Evolutionary conservation across 2,329 filamentous ascomycete species (phyloP).

Genomic region (Fusarium aywerte): DNA sequence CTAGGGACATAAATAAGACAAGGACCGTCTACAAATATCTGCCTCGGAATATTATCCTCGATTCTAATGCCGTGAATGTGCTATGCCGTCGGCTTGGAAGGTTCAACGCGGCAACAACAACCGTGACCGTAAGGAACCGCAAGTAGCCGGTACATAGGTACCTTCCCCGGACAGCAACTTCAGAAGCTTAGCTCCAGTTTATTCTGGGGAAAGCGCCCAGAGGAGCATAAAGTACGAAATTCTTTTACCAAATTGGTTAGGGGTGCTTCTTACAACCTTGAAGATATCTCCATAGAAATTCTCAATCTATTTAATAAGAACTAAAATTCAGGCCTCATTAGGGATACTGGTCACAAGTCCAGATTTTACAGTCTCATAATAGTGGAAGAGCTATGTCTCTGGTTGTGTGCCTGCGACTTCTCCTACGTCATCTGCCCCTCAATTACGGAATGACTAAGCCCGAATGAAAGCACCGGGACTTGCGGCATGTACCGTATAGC

Average conservation of each 20-base stretch:
- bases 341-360: not conserved
- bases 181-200: constrained; percentile 13
- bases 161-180: constrained; percentile 42
- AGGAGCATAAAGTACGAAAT: not conserved
- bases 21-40: constrained; percentile 6
- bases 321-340: not conserved
- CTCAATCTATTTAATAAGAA: too few species aligned
- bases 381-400: not conserved
- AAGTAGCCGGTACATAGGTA: constrained; percentile 46
- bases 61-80: constrained; percentile 43
- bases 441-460: constrained; percentile 28
- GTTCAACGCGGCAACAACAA: constrained; percentile 39
- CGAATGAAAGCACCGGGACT: constrained; percentile 16
- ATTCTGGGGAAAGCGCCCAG: constrained; percentile 26
- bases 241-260: not conserved
- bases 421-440: constrained; percentile 44
- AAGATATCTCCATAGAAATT: not conserved
- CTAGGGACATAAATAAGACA: constrained; percentile 23
- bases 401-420: not conserved
- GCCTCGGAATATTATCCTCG: constrained; percentile 25
- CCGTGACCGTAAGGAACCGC: constrained; percentile 50
- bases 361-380: not conserved
- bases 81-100: constrained; percentile 44
- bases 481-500: constrained; percentile 29
- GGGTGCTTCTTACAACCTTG: not conserved